Conservation (phyloP, 495 filamentous ascomycete species). For the Immersiella caudata region DNA sequence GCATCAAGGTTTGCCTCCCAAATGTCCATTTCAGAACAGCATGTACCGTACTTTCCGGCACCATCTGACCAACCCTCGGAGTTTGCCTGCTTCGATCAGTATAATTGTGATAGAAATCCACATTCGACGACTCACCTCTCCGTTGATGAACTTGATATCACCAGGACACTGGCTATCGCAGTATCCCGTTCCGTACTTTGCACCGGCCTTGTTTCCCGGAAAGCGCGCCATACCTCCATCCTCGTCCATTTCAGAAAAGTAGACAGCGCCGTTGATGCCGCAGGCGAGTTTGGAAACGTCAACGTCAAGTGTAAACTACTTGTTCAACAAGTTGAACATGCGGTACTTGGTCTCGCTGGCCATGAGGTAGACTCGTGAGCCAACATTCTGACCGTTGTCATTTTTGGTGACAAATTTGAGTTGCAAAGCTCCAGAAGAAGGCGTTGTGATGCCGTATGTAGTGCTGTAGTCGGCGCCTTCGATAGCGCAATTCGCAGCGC, state of each 20-base stretch:
- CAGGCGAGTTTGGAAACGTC: slow-evolving; percentile 68
- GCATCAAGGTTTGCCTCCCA: slow-evolving; percentile 69
- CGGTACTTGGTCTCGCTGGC: slow-evolving; percentile 60
- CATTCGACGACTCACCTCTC: slow-evolving; percentile 44
- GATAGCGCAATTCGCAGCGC: slow-evolving; percentile 61
- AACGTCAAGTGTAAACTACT: slow-evolving; percentile 72
- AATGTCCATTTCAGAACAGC: slow-evolving; percentile 72
- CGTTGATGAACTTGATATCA: slow-evolving; percentile 72
- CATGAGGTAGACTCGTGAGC: slow-evolving; percentile 66
- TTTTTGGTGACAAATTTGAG: slow-evolving; percentile 62
- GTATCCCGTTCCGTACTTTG: slow-evolving; percentile 72
- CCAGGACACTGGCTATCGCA: slow-evolving; percentile 70
- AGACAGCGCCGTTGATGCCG: slow-evolving; percentile 72
- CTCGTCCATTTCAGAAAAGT: slow-evolving; percentile 66
- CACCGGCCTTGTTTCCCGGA: slow-evolving; percentile 64
- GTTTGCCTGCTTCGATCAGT: slow-evolving; percentile 29
- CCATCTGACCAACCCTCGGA: slow-evolving; percentile 36
- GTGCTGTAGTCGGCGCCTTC: slow-evolving; percentile 64
- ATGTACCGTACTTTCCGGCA: slow-evolving; percentile 60
- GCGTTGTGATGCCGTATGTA: slow-evolving; percentile 64
- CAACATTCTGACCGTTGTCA: slow-evolving; percentile 56
- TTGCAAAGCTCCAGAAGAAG: slow-evolving; percentile 53
- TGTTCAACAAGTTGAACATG: slow-evolving; percentile 63
- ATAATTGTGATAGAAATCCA: too few species aligned
- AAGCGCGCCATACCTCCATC: slow-evolving; percentile 60